Conservation (phyloP, 768 basidiomycete species). For the Amanita exitialis region DNA sequence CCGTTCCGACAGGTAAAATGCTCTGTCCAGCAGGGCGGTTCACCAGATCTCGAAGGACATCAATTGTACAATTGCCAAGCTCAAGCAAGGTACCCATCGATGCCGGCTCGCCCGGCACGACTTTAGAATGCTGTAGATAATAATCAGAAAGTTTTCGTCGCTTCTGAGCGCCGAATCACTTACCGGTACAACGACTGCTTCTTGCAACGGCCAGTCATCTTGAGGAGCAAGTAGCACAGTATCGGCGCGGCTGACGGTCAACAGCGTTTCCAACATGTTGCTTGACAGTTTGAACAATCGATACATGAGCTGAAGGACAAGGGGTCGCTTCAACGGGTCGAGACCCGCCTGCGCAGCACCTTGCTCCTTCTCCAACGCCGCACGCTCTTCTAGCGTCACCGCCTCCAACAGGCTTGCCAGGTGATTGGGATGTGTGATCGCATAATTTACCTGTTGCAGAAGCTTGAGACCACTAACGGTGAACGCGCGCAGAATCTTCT, state of each 20-base stretch:
- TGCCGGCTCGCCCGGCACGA: slow-evolving; percentile 72
- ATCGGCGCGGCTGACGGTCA: slow-evolving; percentile 63
- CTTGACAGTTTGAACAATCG: slow-evolving; percentile 62
- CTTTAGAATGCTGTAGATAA: slow-evolving; percentile 64
- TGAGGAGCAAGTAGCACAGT: slow-evolving; percentile 49
- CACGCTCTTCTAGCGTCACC: slow-evolving; percentile 65
- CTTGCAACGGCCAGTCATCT: slow-evolving; percentile 63
- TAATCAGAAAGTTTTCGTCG: background rate
- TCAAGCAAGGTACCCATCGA: slow-evolving; percentile 86
- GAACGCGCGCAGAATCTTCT: slow-evolving; percentile 61
- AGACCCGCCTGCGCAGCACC: slow-evolving; percentile 21
- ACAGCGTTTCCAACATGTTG: slow-evolving; percentile 59
- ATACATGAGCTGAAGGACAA: slow-evolving; percentile 63
- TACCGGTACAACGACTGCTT: slow-evolving; percentile 68
- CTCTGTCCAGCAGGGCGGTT: slow-evolving; percentile 50
- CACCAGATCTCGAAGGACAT: slow-evolving; percentile 60
- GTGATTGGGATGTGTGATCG: slow-evolving; percentile 85
- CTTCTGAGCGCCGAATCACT: slow-evolving; percentile 16
- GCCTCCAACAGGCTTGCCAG: slow-evolving; percentile 76
- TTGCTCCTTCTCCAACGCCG: slow-evolving; percentile 56
- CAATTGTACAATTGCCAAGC: slow-evolving; percentile 67
- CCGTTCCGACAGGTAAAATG: slow-evolving; percentile 21
- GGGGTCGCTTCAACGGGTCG: slow-evolving; percentile 61
- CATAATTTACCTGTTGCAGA: slow-evolving; percentile 83
- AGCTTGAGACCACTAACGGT: slow-evolving; percentile 59